phyloP scores from a whole-genome alignment of 2,329 filamentous ascomycete species.

The Grosmannia serpens region DNA sequence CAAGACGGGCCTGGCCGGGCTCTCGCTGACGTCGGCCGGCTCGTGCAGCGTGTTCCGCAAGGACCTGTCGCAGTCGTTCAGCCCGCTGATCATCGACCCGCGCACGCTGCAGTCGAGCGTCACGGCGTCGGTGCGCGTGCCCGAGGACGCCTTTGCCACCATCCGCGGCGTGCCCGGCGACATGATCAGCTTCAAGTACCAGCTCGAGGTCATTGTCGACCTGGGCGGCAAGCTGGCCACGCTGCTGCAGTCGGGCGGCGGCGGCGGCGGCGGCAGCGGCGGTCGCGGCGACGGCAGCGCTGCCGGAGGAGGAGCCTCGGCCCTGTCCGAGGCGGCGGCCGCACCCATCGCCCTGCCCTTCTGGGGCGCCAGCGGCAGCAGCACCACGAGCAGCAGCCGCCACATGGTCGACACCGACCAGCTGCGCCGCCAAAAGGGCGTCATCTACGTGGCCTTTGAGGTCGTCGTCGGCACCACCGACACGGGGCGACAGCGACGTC shows the following conservation, averaged over 20 bases:
- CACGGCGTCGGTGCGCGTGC: conserved; percentile 72
- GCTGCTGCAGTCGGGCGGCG: conserved; percentile 50
- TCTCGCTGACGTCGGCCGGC: conserved; percentile 76
- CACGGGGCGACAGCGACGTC: conserved; percentile 44
- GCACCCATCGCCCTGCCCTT: not conserved
- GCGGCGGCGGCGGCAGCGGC: conserved; percentile 6
- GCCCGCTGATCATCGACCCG: conserved; percentile 81
- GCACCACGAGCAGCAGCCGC: conserved; percentile 16
- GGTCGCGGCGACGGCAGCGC: not conserved
- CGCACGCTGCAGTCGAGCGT: conserved; percentile 65
- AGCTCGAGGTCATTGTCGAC: conserved; percentile 85
- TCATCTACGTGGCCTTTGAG: conserved; percentile 80
- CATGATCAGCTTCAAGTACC: conserved; percentile 93
- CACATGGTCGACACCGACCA: conserved; percentile 75
- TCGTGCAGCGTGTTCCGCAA: conserved; percentile 92
- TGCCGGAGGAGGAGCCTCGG: conserved; percentile 16
- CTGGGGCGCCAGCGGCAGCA: conserved; percentile 5
- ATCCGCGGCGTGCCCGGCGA: conserved; percentile 81
- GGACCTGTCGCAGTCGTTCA: conserved; percentile 79
- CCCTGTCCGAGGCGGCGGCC: not conserved
- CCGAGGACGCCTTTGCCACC: conserved; percentile 84
- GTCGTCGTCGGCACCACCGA: conserved; percentile 79
- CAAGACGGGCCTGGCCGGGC: conserved; percentile 70
- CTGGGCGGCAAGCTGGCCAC: conserved; percentile 74
- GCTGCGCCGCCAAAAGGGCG: conserved; percentile 77